Evolutionary conservation across 2,329 filamentous ascomycete genomes (phyloP).

Genomic region (Aspergillus japonicus): DNA sequence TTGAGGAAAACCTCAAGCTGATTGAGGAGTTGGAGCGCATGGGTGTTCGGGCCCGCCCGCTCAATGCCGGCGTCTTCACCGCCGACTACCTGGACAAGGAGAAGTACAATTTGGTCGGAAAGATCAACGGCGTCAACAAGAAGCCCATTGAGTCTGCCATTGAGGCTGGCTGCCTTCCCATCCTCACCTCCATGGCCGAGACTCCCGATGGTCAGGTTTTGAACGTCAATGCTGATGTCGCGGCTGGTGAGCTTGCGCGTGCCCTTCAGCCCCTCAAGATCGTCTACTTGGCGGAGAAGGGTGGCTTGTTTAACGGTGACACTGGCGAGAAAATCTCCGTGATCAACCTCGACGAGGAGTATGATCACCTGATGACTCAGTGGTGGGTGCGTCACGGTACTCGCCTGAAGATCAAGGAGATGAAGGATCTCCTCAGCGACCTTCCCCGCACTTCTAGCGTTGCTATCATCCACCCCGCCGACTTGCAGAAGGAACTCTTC

Average conservation of each 20-base stretch:
- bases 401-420: slow-evolving; percentile 94
- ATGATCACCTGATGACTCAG: slow-evolving; percentile 86
- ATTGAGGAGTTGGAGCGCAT: slow-evolving; percentile 86
- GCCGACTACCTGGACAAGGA: slow-evolving; percentile 96
- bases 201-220: slow-evolving; percentile 85
- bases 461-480: slow-evolving; percentile 94
- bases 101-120: slow-evolving; percentile 92
- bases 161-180: slow-evolving; percentile 83
- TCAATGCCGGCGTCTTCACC: slow-evolving; percentile 84
- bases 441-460: slow-evolving; percentile 91
- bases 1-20: slow-evolving; percentile 92
- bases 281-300: slow-evolving; percentile 97
- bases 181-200: slow-evolving; percentile 95
- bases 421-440: slow-evolving; percentile 86
- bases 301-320: slow-evolving; percentile 89
- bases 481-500: slow-evolving; percentile 94
- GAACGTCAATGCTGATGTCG: slow-evolving; percentile 97
- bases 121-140: slow-evolving; percentile 91
- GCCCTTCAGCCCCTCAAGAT: slow-evolving; percentile 92
- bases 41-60: slow-evolving; percentile 82
- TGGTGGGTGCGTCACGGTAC: slow-evolving; percentile 95
- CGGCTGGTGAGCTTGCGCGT: slow-evolving; percentile 86
- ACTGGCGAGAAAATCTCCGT: slow-evolving; percentile 93
- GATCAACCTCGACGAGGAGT: slow-evolving; percentile 97
- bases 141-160: slow-evolving; percentile 88